Conservation (phyloP, 108 stramenopile genomes). For the Aureococcus anophagefferens region DNA sequence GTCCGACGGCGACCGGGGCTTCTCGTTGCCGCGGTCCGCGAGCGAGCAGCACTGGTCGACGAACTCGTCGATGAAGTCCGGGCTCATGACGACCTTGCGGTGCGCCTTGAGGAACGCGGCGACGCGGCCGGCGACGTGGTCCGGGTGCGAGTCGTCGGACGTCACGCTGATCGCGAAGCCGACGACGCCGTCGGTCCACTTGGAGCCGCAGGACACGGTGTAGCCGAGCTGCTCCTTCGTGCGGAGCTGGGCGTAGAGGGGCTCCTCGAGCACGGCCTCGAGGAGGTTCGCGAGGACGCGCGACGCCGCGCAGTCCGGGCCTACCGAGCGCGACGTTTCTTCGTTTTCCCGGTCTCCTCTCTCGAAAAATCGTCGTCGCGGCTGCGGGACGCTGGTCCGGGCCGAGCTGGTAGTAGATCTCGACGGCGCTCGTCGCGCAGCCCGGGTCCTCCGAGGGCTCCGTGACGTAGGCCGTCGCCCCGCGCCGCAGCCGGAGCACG, state of each 20-base stretch:
- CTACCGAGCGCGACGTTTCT: too few relatives aligned
- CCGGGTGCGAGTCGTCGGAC: too few relatives aligned
- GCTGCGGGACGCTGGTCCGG: too few relatives aligned
- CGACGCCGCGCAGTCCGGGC: slow-evolving; percentile 15
- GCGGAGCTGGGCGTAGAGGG: slow-evolving; percentile 68
- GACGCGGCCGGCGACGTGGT: slow-evolving; percentile 15
- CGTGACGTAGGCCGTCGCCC: background rate
- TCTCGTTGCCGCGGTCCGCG: background rate
- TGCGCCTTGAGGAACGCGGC: slow-evolving; percentile 38
- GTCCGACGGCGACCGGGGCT: background rate
- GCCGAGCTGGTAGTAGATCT: background rate
- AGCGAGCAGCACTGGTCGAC: background rate
- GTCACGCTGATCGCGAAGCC: too few relatives aligned
- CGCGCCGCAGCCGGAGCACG: background rate
- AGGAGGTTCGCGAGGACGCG: slow-evolving; percentile 50
- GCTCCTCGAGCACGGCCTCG: slow-evolving; percentile 61
- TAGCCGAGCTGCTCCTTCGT: slow-evolving; percentile 83
- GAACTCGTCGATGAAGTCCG: background rate
- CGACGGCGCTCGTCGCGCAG: background rate
- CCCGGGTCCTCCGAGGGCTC: background rate
- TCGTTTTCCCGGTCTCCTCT: too few relatives aligned
- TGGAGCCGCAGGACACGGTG: slow-evolving; percentile 55
- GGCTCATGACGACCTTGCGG: slow-evolving; percentile 24
- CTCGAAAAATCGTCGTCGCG: too few relatives aligned
- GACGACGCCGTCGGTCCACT: slow-evolving; percentile 25